Percentiles rank a stretch among this genome's conserved stretches.
Evolutionary conservation across 805 yeast genomes (phyloP).

Genomic region (Sugiyamaella floridensis): DNA sequence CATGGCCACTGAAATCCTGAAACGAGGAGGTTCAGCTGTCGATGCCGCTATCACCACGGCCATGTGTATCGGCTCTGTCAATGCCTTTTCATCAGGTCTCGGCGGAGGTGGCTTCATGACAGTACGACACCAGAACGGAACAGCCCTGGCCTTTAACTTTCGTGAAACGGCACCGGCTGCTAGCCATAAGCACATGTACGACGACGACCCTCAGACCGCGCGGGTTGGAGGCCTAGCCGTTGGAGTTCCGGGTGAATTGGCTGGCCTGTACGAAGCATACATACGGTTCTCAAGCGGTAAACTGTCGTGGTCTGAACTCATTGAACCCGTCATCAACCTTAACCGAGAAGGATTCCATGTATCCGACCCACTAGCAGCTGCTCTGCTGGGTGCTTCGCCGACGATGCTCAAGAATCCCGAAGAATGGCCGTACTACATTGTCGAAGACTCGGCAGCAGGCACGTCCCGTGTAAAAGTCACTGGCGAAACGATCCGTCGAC

Average conservation of each 20-base stretch:
- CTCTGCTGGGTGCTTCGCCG: constrained; percentile 36
- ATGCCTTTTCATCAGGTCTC: constrained; percentile 79
- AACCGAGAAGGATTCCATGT: constrained; percentile 60
- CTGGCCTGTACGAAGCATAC: constrained; percentile 65
- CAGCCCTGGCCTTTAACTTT: constrained; percentile 66
- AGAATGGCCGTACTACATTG: constrained; percentile 30
- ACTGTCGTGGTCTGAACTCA: constrained; percentile 61
- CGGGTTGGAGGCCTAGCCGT: constrained; percentile 81
- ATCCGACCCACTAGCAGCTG: constrained; percentile 38
- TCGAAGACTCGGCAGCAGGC: constrained; percentile 10
- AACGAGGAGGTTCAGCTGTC: constrained; percentile 69
- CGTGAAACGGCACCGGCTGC: constrained; percentile 77
- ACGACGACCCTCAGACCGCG: constrained; percentile 41
- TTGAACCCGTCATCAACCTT: constrained; percentile 66
- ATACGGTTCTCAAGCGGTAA: constrained; percentile 61
- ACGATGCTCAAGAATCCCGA: constrained; percentile 17
- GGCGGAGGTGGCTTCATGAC: constrained; percentile 88
- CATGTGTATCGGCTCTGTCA: constrained; percentile 77
- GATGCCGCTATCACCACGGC: constrained; percentile 90
- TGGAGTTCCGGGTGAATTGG: constrained; percentile 86
- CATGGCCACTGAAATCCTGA: constrained; percentile 52
- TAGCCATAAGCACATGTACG: constrained; percentile 62
- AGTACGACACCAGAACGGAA: constrained; percentile 37
- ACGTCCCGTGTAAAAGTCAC: constrained; percentile 33
- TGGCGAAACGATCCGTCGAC: constrained; percentile 61